Conservation (phyloP, 2,329 filamentous ascomycete species). For the Fusarium armeniacum region DNA sequence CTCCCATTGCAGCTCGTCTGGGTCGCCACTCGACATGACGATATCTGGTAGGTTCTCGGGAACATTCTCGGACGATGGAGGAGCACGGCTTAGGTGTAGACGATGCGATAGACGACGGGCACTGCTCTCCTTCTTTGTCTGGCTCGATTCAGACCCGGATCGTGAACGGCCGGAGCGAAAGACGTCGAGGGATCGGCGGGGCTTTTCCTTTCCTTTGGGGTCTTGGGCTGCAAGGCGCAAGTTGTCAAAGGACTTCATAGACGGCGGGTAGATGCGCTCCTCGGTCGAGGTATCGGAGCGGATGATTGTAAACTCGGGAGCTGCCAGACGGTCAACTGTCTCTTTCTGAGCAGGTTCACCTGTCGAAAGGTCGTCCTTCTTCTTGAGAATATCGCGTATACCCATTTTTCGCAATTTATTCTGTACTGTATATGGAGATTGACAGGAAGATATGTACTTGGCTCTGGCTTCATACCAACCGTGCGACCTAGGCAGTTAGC, state of each 20-base stretch:
- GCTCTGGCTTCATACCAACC: not conserved
- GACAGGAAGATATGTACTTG: slow-evolving; percentile 1
- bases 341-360: slow-evolving; percentile 55
- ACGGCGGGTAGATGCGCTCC: slow-evolving; percentile 82
- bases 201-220: slow-evolving; percentile 50
- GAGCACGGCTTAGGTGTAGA: slow-evolving; percentile 74
- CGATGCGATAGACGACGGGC: slow-evolving; percentile 73
- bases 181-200: slow-evolving; percentile 62
- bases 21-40: slow-evolving; percentile 60
- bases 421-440: slow-evolving; percentile 8
- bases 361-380: slow-evolving; percentile 63
- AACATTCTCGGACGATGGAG: slow-evolving; percentile 77
- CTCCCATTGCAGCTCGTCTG: slow-evolving; percentile 86
- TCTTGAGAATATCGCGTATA: slow-evolving; percentile 67
- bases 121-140: slow-evolving; percentile 53
- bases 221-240: slow-evolving; percentile 53
- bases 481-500: not conserved
- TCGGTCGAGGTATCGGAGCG: slow-evolving; percentile 85
- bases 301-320: slow-evolving; percentile 84
- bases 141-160: slow-evolving; percentile 61
- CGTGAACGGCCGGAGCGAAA: slow-evolving; percentile 63
- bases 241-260: slow-evolving; percentile 48
- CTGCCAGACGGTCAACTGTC: slow-evolving; percentile 55
- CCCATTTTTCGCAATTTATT: slow-evolving; percentile 57
- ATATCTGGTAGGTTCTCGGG: slow-evolving; percentile 86